Evolutionary conservation across 768 basidiomycete species (phyloP).

Genomic region (Auriscalpium orientale): DNA sequence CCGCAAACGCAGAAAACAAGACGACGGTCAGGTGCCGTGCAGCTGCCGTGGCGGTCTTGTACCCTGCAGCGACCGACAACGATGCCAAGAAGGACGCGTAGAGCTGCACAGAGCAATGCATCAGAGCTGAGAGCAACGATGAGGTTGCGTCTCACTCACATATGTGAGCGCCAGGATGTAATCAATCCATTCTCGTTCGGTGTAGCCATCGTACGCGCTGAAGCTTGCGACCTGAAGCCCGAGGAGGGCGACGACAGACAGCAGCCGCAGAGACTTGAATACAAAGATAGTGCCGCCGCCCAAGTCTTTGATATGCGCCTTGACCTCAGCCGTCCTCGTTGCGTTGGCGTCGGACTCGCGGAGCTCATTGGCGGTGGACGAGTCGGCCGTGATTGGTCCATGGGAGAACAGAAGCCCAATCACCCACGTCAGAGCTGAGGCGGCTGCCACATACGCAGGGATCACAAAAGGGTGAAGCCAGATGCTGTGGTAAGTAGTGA

Average conservation of each 20-base stretch:
- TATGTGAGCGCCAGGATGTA: background rate
- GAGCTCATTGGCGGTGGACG: background rate
- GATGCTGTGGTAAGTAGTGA: background rate
- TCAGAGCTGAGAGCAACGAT: background rate
- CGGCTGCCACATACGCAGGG: background rate
- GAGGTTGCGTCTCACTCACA: background rate
- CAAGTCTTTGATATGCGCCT: constrained; percentile 30
- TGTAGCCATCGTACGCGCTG: background rate
- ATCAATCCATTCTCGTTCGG: constrained; percentile 9
- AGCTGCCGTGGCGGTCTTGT: no score
- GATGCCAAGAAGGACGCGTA: background rate
- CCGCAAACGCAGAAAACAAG: background rate
- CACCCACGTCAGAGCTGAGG: background rate
- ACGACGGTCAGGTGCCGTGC: background rate
- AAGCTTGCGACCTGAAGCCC: constrained; percentile 40
- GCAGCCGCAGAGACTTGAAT: constrained; percentile 38
- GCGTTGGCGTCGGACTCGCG: background rate
- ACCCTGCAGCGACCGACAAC: background rate
- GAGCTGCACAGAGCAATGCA: background rate
- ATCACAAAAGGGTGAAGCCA: background rate
- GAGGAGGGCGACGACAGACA: constrained; percentile 40
- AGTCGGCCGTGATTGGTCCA: background rate
- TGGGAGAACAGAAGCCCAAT: background rate
- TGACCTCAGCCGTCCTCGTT: constrained; percentile 2
- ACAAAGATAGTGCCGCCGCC: constrained; percentile 42